Evolutionary conservation across 805 yeast genomes (phyloP), one percentile per base, ranked within the genome.

Genomic region (Teunomyces panamensis): DNA sequence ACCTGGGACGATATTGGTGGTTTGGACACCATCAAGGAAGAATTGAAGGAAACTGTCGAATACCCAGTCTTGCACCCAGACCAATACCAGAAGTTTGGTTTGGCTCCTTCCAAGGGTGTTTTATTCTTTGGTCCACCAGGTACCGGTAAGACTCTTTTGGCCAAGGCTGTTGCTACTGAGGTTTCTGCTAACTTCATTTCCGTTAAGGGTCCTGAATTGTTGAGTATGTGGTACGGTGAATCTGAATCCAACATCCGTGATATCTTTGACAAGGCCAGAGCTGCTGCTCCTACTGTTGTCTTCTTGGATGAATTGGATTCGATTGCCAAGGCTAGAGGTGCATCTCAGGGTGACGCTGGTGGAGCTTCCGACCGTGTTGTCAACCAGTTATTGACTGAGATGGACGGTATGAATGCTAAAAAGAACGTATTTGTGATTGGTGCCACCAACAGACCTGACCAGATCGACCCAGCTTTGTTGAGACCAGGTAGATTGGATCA

Each of bases 1-100:
- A 91, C 96, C 49, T 94, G 99, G 99, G 96, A 91, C 69, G 99
- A 94, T 65, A 90, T 94, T 78, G 99, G 99, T 74, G 99, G 99
- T 56, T 80, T 94, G 65, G 99, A 94, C 68, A 84, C 84, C 63
- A 92, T 94, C 74, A 94, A 94, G 83, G 85, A 84, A 65, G 99
- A 94, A 78, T 85, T 94, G 70, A 91, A 90, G 75, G 99, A 94
- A 79, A 94, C 98, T 50, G 99, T 94, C 49, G 99, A 94, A 76
- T 94, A 94, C 69, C 99, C 99, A 34, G 99, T 94, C 46, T 78
- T 92, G 68, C 98, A 94, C 72, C 98, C 99, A 71, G 99, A 94
- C 65, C 96, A 92, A 78, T 94, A 89, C 75, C 88, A 95, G 71
- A 95, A 94, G 77, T 94, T 94, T 65, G 99, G 99, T 56, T 81